Evolutionary conservation across 139 green algal genomes (phyloP).

Genomic region (Volvox reticuliferus): DNA sequence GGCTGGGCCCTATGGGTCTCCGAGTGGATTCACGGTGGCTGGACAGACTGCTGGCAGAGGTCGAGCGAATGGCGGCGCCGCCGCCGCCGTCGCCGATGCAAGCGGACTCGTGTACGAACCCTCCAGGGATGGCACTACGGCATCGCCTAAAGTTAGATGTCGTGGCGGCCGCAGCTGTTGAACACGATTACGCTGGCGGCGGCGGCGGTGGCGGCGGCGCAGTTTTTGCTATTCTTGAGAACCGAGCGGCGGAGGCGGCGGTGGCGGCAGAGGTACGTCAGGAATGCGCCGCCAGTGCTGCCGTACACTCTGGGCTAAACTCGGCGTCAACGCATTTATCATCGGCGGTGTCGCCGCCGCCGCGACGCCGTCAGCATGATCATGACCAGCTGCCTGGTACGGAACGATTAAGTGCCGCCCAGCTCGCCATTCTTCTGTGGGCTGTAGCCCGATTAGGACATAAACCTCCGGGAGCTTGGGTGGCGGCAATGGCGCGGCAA

Average conservation of each 20-base stretch:
- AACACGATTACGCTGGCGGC: no score
- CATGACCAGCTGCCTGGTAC: not conserved
- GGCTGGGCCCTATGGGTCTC: not conserved
- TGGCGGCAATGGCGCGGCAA: constrained; percentile 4
- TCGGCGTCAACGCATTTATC: not conserved
- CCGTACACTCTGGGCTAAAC: no score
- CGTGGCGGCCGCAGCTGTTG: no score
- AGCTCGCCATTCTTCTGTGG: constrained; percentile 24
- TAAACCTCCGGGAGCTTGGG: not conserved
- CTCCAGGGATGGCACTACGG: no score
- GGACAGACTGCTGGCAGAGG: not conserved
- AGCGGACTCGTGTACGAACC: no score
- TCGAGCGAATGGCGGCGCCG: not conserved
- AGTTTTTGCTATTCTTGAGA: no score
- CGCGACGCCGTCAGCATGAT: not conserved
- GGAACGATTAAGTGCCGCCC: not conserved
- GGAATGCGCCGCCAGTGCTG: not conserved
- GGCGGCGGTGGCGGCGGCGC: no score
- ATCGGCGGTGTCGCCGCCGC: not conserved
- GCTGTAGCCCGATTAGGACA: constrained; percentile 28
- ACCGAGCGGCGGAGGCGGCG: no score
- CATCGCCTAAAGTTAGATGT: no score
- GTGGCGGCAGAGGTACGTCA: not conserved
- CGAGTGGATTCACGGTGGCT: constrained; percentile 3
- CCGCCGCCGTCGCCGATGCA: not conserved